Evolutionary conservation across 2,329 filamentous ascomycete genomes (phyloP).

Genomic region (Penicillium sp.): DNA sequence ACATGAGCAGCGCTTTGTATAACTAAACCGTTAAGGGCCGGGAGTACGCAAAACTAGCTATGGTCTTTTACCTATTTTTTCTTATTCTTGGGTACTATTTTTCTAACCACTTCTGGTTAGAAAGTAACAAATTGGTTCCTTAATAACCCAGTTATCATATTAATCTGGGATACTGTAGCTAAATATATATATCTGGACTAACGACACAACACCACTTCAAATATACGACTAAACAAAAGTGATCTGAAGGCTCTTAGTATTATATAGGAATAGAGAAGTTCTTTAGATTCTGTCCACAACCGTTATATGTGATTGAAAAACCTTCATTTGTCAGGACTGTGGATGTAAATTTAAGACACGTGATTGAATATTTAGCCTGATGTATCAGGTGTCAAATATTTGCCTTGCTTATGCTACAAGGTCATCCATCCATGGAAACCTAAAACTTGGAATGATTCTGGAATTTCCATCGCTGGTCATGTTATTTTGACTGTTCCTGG

Average conservation of each 20-base stretch:
- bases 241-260: neutral
- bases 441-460: neutral
- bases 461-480: neutral
- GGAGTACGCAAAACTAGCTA: neutral
- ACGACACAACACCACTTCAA: too few relatives aligned
- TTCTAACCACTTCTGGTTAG: too few relatives aligned
- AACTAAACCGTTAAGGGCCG: neutral
- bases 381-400: neutral
- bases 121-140: neutral
- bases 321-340: neutral
- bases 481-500: neutral
- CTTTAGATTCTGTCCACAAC: neutral
- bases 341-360: neutral
- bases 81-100: rapidly evolving
- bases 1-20: slow-evolving; percentile 1
- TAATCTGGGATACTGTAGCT: neutral
- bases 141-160: too few relatives aligned
- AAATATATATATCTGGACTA: neutral
- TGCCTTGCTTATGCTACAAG: slow-evolving; percentile 9
- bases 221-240: too few relatives aligned
- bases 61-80: neutral
- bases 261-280: rapidly evolving
- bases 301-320: too few relatives aligned
- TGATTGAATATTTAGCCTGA: neutral
- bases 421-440: neutral